Conservation (phyloP, 2,329 filamentous ascomycete species). For the Claviceps quebecensis region DNA sequence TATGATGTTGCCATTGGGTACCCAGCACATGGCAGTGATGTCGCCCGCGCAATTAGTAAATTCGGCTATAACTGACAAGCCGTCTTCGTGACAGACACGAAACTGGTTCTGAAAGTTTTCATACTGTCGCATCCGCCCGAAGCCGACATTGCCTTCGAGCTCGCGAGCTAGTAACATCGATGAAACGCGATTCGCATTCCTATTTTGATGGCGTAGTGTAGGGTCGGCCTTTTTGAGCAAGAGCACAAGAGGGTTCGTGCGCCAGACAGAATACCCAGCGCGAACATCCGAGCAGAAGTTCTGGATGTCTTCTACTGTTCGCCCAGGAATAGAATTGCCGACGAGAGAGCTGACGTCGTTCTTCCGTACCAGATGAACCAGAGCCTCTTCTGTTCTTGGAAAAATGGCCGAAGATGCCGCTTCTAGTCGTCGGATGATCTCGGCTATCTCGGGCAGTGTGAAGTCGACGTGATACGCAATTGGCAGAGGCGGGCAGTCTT, state of each 20-base stretch:
- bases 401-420: constrained; percentile 6
- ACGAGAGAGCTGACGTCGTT: constrained; percentile 14
- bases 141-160: constrained; percentile 29
- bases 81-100: constrained; percentile 34
- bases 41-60: constrained; percentile 51
- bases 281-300: constrained; percentile 20
- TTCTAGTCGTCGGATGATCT: constrained; percentile 13
- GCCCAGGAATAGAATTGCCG: constrained; percentile 10
- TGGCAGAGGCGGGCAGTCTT: constrained; percentile 3
- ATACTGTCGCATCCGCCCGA: constrained; percentile 26
- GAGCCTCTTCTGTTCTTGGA: constrained; percentile 8
- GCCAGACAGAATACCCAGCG: constrained; percentile 8
- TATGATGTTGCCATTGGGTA: constrained; percentile 38
- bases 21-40: constrained; percentile 44
- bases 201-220: constrained; percentile 4
- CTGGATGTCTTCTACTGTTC: constrained; percentile 15
- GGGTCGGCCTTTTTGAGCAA: constrained; percentile 11
- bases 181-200: constrained; percentile 17
- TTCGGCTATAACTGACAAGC: constrained; percentile 33
- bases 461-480: constrained; percentile 33
- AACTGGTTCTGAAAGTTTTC: constrained; percentile 33
- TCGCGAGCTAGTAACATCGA: constrained; percentile 35
- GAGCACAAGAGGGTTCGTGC: constrained; percentile 10
- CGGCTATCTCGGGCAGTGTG: constrained; percentile 20
- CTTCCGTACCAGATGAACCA: constrained; percentile 10